phyloP scores from a whole-genome alignment of 2,329 filamentous ascomycete genomes.

The Bipolaris zeicola region DNA sequence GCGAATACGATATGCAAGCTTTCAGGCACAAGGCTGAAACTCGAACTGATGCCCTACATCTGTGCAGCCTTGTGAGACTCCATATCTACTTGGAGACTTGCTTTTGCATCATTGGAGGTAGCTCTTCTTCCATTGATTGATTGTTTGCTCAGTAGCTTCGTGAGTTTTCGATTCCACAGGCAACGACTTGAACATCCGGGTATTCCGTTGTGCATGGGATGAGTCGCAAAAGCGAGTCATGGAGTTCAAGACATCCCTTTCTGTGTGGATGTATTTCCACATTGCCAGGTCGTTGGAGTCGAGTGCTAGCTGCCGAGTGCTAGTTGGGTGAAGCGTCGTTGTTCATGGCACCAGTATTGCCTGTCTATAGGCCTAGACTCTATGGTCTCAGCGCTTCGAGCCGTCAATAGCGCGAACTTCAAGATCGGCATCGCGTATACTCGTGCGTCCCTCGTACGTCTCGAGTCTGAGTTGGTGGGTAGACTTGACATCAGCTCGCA shows the following conservation, averaged over 20 bases:
- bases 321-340: background rate
- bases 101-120: background rate
- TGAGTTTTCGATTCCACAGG: background rate
- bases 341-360: background rate
- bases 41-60: background rate
- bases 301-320: background rate
- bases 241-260: background rate
- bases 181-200: background rate
- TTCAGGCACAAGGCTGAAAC: background rate
- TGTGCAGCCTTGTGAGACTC: background rate
- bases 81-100: background rate
- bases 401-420: constrained; percentile 16
- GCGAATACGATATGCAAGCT: constrained; percentile 6
- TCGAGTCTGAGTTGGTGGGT: background rate
- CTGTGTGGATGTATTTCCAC: constrained; percentile 1
- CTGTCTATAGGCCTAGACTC: constrained; percentile 13
- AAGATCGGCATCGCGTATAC: constrained; percentile 4
- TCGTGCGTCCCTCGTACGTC: constrained; percentile 5
- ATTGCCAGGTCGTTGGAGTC: constrained; percentile 1
- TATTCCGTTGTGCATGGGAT: constrained; percentile 2
- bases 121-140: too few species aligned
- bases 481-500: background rate
- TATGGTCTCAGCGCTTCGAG: constrained; percentile 3
- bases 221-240: background rate
- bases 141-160: too few species aligned